Percentiles rank a stretch among this genome's conserved stretches.
Conservation (phyloP, 371 early-diverging fungal species). For the Rhizopus stolonifer region DNA sequence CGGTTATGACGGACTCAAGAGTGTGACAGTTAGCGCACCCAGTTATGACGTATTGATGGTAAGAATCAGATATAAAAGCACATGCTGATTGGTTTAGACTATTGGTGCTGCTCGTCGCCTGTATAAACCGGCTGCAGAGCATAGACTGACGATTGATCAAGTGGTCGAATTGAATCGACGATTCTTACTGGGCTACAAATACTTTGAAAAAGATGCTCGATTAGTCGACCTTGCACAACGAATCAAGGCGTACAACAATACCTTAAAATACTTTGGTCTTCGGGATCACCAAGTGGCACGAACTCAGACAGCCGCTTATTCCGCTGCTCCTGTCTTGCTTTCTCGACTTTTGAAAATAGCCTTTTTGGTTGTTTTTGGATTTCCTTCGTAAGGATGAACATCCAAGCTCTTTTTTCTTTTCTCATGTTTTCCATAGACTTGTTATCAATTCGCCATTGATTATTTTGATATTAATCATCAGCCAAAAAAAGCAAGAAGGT, state of each 20-base stretch:
- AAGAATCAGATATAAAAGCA: too few relatives aligned
- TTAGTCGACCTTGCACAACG: conserved; percentile 52
- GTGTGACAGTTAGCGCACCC: conserved; percentile 80
- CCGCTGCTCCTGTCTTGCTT: conserved; percentile 56
- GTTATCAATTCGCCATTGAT: conserved; percentile 63
- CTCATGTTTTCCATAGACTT: conserved; percentile 32
- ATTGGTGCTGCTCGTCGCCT: conserved; percentile 77
- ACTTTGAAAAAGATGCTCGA: conserved; percentile 59
- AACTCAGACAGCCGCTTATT: conserved; percentile 51
- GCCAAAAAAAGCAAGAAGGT: conserved; percentile 57
- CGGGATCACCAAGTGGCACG: conserved; percentile 83
- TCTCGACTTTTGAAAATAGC: conserved; percentile 55
- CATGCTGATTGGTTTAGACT: conserved; percentile 31
- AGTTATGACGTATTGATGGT: conserved; percentile 75
- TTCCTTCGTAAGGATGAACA: conserved; percentile 52
- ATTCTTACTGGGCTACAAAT: conserved; percentile 65
- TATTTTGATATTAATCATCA: conserved; percentile 50
- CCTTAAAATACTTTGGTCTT: conserved; percentile 74
- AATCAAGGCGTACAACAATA: conserved; percentile 70
- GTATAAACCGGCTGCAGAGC: conserved; percentile 63
- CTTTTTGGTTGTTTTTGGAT: conserved; percentile 58
- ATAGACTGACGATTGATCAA: conserved; percentile 59
- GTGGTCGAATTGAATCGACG: conserved; percentile 71
- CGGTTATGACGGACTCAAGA: conserved; percentile 63
- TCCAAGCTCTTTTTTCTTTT: conserved; percentile 17